Conservation (phyloP, 257 asterid genomes). For the Leptodermis oblonga region DNA sequence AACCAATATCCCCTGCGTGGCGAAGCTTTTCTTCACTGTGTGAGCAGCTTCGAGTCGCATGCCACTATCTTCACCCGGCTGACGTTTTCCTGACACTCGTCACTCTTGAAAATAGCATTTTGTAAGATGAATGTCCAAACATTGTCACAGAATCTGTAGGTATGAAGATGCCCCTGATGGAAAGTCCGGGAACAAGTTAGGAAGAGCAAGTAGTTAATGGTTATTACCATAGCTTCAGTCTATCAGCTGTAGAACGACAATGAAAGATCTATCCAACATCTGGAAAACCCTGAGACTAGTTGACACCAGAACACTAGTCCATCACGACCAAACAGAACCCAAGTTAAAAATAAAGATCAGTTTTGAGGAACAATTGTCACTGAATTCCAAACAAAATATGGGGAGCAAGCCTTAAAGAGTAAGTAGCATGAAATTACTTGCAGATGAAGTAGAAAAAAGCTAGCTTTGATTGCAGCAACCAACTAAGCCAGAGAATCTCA, state of each 20-base stretch:
- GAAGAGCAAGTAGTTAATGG: not conserved
- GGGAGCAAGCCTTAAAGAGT: not conserved
- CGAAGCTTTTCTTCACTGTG: conserved; percentile 58
- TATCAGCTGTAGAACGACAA: not conserved
- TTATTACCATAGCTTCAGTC: no score
- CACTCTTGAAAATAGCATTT: conserved; percentile 71
- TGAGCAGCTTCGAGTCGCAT: conserved; percentile 77
- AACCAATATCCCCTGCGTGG: not conserved
- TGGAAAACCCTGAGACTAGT: not conserved
- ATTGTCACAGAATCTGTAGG: conserved; percentile 87
- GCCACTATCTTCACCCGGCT: conserved; percentile 80
- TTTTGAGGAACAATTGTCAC: not conserved
- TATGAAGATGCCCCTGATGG: conserved; percentile 94
- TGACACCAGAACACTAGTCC: not conserved
- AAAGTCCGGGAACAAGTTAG: not conserved
- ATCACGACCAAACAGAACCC: not conserved
- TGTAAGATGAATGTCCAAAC: conserved; percentile 96
- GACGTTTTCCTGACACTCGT: conserved; percentile 69
- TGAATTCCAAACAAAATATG: not conserved
- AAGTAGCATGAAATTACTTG: not conserved
- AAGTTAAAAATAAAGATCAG: conserved; percentile 3
- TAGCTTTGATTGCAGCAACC: not conserved
- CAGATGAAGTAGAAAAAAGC: not conserved
- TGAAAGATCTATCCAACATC: not conserved
- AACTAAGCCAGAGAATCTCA: not conserved